Conservation (phyloP, 2,329 filamentous ascomycete species). For the Ascochyta lentis region DNA sequence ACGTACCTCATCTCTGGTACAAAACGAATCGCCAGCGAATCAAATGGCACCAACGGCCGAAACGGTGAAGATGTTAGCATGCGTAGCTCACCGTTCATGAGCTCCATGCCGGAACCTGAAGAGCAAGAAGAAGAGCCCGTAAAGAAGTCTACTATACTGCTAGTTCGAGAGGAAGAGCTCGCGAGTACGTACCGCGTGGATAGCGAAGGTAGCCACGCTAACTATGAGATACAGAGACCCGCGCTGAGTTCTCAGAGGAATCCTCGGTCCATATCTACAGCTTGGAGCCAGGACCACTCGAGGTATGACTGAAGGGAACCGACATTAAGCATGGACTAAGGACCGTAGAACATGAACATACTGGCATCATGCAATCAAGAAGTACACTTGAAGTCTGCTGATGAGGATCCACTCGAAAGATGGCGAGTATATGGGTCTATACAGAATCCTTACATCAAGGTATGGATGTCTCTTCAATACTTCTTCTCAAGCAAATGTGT, state of each 20-base stretch:
- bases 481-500: neutral
- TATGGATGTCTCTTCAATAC: conserved; percentile 25
- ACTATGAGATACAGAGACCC: conserved; percentile 60
- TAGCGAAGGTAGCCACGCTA: conserved; percentile 8
- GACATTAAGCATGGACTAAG: conserved; percentile 47
- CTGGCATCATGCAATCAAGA: conserved; percentile 74
- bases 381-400: conserved; percentile 61
- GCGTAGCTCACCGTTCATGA: conserved; percentile 71
- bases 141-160: conserved; percentile 65
- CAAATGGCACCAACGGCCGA: conserved; percentile 48
- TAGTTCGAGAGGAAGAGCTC: conserved; percentile 76
- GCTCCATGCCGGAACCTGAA: conserved; percentile 64
- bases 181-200: conserved; percentile 59
- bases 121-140: conserved; percentile 56
- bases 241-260: conserved; percentile 74
- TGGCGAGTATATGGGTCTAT: conserved; percentile 76
- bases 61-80: conserved; percentile 72
- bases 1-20: conserved; percentile 88
- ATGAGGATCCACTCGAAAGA: conserved; percentile 65
- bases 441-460: conserved; percentile 71
- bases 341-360: conserved; percentile 66
- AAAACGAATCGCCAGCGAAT: conserved; percentile 51
- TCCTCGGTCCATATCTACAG: conserved; percentile 88
- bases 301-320: conserved; percentile 53
- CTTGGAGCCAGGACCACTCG: conserved; percentile 72